Conservation (phyloP, 2,329 filamentous ascomycete genomes). For the Talaromyces marneffei region DNA sequence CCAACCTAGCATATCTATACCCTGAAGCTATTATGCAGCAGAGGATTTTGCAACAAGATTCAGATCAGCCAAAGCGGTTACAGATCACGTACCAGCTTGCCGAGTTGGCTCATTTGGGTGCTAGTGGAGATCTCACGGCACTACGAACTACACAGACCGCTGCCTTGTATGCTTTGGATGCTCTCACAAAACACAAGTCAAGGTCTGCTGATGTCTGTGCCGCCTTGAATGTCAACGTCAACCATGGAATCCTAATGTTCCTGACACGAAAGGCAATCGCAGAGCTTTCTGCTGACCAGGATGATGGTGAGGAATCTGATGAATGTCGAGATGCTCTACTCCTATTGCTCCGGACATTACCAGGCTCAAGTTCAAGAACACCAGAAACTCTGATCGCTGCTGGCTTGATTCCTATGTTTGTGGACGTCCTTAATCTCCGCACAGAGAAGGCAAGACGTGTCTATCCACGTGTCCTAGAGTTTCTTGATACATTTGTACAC, state of each 20-base stretch:
- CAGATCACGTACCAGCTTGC: conserved; percentile 90
- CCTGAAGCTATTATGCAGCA: conserved; percentile 76
- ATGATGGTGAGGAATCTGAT: conserved; percentile 60
- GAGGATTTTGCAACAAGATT: conserved; percentile 78
- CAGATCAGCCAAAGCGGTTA: conserved; percentile 79
- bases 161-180: conserved; percentile 74
- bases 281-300: conserved; percentile 62
- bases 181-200: conserved; percentile 70
- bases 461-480: conserved; percentile 76
- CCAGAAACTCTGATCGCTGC: conserved; percentile 81
- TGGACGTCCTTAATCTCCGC: conserved; percentile 79
- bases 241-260: conserved; percentile 91
- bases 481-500: conserved; percentile 83
- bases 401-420: conserved; percentile 80
- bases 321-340: conserved; percentile 90
- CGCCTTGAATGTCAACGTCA: conserved; percentile 91
- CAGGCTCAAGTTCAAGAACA: conserved; percentile 63
- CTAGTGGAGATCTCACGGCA: conserved; percentile 60
- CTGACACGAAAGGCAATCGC: conserved; percentile 84
- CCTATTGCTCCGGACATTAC: conserved; percentile 75
- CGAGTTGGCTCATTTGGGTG: conserved; percentile 80
- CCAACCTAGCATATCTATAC: conserved; percentile 86
- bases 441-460: conserved; percentile 76
- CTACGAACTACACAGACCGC: conserved; percentile 75
- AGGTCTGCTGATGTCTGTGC: conserved; percentile 78